phyloP scores from a whole-genome alignment of 2,329 filamentous ascomycete species.

The Fusarium sublunatum region DNA sequence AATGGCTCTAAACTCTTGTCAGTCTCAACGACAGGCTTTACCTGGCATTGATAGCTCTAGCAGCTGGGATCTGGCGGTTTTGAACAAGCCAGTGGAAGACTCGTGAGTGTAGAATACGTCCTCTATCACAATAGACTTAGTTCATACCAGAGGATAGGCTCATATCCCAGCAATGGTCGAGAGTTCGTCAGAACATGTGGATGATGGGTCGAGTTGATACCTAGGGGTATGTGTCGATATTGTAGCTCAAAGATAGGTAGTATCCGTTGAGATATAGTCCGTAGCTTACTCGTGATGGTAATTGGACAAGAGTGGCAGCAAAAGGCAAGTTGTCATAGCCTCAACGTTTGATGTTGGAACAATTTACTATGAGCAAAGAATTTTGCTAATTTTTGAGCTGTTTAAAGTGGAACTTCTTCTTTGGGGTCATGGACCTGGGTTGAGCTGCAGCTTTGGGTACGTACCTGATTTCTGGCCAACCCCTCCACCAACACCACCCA shows the following conservation, averaged over 20 bases:
- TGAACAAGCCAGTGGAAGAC: not conserved
- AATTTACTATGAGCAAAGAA: not conserved
- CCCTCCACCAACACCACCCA: slow-evolving; percentile 33
- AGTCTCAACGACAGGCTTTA: not conserved
- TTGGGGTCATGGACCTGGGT: not conserved
- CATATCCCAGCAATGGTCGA: not conserved
- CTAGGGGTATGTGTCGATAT: not conserved
- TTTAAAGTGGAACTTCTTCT: slow-evolving; percentile 20
- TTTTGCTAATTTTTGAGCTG: slow-evolving; percentile 4
- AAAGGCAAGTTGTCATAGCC: slow-evolving; percentile 1
- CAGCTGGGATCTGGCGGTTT: not conserved
- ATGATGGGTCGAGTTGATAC: not conserved
- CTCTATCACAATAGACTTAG: not conserved
- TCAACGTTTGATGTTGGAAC: not conserved
- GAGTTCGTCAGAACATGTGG: not conserved
- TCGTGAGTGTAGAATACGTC: not conserved
- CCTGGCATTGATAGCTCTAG: not conserved
- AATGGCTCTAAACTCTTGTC: not conserved
- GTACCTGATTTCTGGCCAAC: slow-evolving; percentile 19
- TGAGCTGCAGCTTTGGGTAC: slow-evolving; percentile 29
- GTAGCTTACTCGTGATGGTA: not conserved
- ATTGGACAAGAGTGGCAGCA: not conserved
- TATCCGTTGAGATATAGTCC: not conserved
- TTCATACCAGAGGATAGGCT: not conserved
- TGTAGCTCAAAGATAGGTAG: not conserved